A percentile compares a stretch with the other conserved stretches of the same genome.
phyloP scores from a whole-genome alignment of 2,329 filamentous ascomycete species.

The Colletotrichum somersetense region DNA sequence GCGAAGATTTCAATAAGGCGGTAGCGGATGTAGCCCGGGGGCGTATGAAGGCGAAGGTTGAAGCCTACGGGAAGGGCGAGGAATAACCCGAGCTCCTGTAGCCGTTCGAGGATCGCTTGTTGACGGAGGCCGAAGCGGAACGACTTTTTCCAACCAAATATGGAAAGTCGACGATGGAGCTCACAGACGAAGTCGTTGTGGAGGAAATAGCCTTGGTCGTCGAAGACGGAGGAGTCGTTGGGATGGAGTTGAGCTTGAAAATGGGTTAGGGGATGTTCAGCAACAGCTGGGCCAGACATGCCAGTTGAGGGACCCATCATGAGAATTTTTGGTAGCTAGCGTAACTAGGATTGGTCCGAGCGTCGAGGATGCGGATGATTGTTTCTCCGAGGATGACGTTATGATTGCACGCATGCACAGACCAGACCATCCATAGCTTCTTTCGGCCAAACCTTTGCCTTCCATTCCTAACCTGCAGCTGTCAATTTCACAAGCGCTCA shows the following conservation, averaged over 20 bases:
- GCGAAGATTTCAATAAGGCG: slow-evolving; percentile 23
- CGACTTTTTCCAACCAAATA: slow-evolving; percentile 26
- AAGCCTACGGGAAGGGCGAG: slow-evolving; percentile 25
- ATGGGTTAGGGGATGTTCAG: slow-evolving; percentile 25
- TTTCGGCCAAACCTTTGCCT: not conserved
- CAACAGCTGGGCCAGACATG: slow-evolving; percentile 31
- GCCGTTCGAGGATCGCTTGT: slow-evolving; percentile 17
- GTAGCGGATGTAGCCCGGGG: slow-evolving; percentile 17
- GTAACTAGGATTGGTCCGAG: slow-evolving; percentile 23
- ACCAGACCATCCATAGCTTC: not conserved
- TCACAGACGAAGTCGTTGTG: slow-evolving; percentile 24
- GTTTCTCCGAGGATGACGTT: slow-evolving; percentile 36
- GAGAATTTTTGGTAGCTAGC: slow-evolving; percentile 41
- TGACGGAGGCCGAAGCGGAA: slow-evolving; percentile 25
- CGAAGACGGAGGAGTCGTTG: slow-evolving; percentile 24
- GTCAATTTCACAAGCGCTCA: not conserved
- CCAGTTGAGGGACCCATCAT: slow-evolving; percentile 33
- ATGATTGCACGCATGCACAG: not conserved
- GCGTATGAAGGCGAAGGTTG: slow-evolving; percentile 25
- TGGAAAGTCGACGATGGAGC: slow-evolving; percentile 22
- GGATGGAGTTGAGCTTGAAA: slow-evolving; percentile 24
- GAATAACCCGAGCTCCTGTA: slow-evolving; percentile 31
- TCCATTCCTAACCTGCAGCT: not conserved
- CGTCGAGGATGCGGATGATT: not conserved
- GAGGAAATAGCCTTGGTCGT: slow-evolving; percentile 23